phyloP scores from a whole-genome alignment of 2,329 filamentous ascomycete genomes.

The Purpureocillium takamizusanense region DNA sequence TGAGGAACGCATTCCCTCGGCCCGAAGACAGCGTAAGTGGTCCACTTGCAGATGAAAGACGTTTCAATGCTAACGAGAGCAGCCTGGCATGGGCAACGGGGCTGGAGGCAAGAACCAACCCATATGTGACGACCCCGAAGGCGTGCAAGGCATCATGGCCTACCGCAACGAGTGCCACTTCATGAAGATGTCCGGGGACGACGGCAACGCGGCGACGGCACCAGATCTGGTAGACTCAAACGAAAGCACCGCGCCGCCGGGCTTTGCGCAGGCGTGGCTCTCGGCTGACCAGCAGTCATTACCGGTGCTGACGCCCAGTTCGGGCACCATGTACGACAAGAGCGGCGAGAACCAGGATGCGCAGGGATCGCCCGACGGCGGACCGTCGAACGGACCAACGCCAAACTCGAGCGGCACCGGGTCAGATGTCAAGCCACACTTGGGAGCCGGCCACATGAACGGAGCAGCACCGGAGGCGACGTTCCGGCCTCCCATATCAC shows the following conservation, averaged over 20 bases:
- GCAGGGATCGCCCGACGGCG: slow-evolving; percentile 39
- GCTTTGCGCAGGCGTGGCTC: slow-evolving; percentile 28
- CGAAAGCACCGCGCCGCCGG: slow-evolving; percentile 13
- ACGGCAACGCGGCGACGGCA: slow-evolving; percentile 27
- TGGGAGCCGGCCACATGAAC: slow-evolving; percentile 19
- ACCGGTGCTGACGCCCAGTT: slow-evolving; percentile 25
- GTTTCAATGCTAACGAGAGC: slow-evolving; percentile 10
- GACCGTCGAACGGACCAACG: slow-evolving; percentile 45
- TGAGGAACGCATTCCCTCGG: slow-evolving; percentile 45
- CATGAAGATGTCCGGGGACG: slow-evolving; percentile 28
- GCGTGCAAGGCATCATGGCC: slow-evolving; percentile 30
- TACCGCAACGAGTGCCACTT: slow-evolving; percentile 37
- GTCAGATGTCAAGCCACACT: slow-evolving; percentile 19
- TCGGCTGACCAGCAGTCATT: slow-evolving; percentile 26
- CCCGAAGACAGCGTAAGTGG: slow-evolving; percentile 40
- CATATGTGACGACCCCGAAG: slow-evolving; percentile 25
- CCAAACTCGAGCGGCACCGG: slow-evolving; percentile 43
- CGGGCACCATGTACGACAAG: slow-evolving; percentile 24
- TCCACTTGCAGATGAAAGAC: background rate
- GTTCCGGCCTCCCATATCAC: slow-evolving; percentile 40
- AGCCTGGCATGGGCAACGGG: slow-evolving; percentile 19
- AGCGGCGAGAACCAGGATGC: slow-evolving; percentile 35
- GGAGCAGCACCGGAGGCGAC: slow-evolving; percentile 32
- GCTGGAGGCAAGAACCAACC: slow-evolving; percentile 8
- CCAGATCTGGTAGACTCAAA: slow-evolving; percentile 30